Percentiles rank a stretch among this genome's conserved stretches.
Conservation (phyloP, 345 rosid species). For the Syzygium jambos region DNA sequence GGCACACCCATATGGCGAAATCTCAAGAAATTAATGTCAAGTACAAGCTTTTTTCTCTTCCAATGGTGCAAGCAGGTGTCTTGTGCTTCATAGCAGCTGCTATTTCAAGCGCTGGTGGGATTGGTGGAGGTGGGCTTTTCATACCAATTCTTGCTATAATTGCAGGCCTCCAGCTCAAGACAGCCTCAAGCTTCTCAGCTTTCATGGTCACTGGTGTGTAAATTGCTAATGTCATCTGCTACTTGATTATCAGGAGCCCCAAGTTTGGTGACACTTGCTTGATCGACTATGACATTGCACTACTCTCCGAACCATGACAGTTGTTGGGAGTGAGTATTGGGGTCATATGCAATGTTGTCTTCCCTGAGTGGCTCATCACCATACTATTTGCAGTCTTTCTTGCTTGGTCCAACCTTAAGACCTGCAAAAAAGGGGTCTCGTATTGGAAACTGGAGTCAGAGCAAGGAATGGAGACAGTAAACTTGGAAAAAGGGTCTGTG, state of each 20-base stretch:
- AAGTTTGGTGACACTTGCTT: constrained; percentile 30
- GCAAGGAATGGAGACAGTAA: constrained; percentile 11
- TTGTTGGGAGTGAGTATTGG: constrained; percentile 70
- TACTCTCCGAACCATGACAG: too few species aligned
- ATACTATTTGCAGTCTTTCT: constrained; percentile 59
- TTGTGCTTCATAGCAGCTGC: constrained; percentile 62
- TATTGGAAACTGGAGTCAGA: constrained; percentile 64
- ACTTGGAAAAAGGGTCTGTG: neutral
- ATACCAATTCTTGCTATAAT: constrained; percentile 59
- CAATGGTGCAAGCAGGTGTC: constrained; percentile 37
- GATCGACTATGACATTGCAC: too few species aligned
- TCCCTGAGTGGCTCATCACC: constrained; percentile 80
- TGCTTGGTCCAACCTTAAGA: constrained; percentile 68
- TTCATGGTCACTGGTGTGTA: constrained; percentile 92
- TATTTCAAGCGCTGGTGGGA: constrained; percentile 86
- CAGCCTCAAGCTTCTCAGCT: constrained; percentile 70
- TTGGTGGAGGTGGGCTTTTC: constrained; percentile 83
- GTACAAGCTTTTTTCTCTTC: constrained; percentile 14
- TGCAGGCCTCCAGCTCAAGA: constrained; percentile 64
- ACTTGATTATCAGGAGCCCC: constrained; percentile 25
- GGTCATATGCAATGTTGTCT: constrained; percentile 55
- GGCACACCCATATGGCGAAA: constrained; percentile 1
- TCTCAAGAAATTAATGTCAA: constrained; percentile 21
- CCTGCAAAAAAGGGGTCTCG: constrained; percentile 52
- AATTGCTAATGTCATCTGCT: constrained; percentile 51